These are phyloP conservation scores for Cornus florida DNA, from an alignment of 148 eudicot genomes.

Conservation along the genomic window DNA sequence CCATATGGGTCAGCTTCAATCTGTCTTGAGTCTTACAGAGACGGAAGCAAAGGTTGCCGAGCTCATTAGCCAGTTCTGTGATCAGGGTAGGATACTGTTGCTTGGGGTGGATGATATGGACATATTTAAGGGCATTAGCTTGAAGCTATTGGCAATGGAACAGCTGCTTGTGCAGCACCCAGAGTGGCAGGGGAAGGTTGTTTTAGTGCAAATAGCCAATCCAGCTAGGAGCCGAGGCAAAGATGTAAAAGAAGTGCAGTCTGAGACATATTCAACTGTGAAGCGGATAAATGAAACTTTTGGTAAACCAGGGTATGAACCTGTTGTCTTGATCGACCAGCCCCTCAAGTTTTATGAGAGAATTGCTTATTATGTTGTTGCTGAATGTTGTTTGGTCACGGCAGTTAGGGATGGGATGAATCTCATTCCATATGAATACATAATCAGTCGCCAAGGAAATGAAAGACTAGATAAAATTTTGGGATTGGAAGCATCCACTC, in stretches of 20 bases:
- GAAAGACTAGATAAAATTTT: constrained; percentile 24
- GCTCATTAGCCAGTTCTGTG: constrained; percentile 19
- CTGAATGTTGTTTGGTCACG: constrained; percentile 39
- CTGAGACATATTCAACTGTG: constrained; percentile 29
- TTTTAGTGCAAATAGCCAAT: constrained; percentile 39
- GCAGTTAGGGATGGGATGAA: constrained; percentile 50
- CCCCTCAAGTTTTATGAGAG: constrained; percentile 27
- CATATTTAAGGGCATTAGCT: constrained; percentile 41
- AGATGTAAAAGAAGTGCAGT: constrained; percentile 33
- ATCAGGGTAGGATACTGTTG: constrained; percentile 25
- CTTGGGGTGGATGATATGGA: constrained; percentile 48
- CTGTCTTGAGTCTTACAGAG: constrained; percentile 22
- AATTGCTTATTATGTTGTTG: constrained; percentile 33
- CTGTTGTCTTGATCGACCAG: constrained; percentile 31
- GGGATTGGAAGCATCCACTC: constrained; percentile 17
- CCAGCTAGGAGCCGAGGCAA: constrained; percentile 38
- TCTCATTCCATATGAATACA: constrained; percentile 38
- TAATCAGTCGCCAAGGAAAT: constrained; percentile 34
- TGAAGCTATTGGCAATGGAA: constrained; percentile 40
- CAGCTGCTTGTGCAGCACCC: constrained; percentile 36
- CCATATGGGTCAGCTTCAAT: constrained; percentile 25
- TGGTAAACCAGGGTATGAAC: constrained; percentile 37
- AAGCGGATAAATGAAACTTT: constrained; percentile 30
- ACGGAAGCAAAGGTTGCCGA: constrained; percentile 23
- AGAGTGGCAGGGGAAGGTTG: constrained; percentile 36